Base-by-base conservation (phyloP, 257 asterid genomes). In the Capsicum baccatum region DNA sequence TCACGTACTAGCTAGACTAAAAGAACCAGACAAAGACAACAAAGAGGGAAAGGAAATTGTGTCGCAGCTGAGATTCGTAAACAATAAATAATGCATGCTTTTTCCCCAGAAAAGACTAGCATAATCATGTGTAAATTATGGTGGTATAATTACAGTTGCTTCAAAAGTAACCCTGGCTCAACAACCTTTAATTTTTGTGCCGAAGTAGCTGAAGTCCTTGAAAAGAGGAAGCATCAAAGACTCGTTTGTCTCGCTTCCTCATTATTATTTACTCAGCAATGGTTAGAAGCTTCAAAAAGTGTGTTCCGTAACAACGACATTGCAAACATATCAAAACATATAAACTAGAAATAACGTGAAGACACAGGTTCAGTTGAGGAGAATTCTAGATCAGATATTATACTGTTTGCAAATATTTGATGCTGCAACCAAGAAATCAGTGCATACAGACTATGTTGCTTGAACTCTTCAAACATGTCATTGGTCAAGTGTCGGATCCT, bases 371-470 rank as follows among this genome's bases (percentile, higher is more conserved):
- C 9, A 69, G 4, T 39, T 39, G 57, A 44, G 16, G 79, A 37
- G 9, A 71, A 71, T 5, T 71, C 6, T 44, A 57, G 79, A 71
- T 44, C 79, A 9, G 37, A 3, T 13, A 13, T 73, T 73, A 21
- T 73, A 19, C 35, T 48, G 80, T 19, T 11, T 48, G n/a, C n/a
- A 48, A 48, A 73, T 19, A 11, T 48, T 48, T 12, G 59, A 52
- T 52, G 81, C 52, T 52, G 81, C 81, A 52, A 26, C 81, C 63
- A 52, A 52, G 48, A 52, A 26, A 52, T 76, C 63, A 76, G 81
- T 52, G 6, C 63, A 76, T 76, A 63, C 62, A 52, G 26, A 9
- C 47, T 1, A 76, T 26, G 33, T 26, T 26, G 33, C 33, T 26
- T 2, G 33, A 26, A 26, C 33, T 26, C 33, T 26, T 26, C 33